Base-by-base conservation (phyloP, 306 rosid species). In the Cucumis cinereus region DNA sequence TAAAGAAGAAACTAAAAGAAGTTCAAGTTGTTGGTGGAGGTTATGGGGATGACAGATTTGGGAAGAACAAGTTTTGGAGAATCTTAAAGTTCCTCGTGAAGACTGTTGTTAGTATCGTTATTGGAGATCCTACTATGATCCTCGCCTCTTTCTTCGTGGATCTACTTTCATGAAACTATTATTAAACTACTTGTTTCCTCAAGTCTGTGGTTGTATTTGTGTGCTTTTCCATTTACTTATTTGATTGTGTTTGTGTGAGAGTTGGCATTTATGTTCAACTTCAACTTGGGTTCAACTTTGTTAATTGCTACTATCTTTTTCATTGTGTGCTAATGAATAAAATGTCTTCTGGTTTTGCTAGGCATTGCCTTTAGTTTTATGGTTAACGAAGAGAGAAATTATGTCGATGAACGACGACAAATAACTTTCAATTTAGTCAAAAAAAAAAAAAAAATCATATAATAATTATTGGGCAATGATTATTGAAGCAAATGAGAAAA, bases 121-220 rank as follows among this genome's bases (percentile, higher is more conserved):
- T 79, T 35, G 82, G 78, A 17, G 77, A 59, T n/a, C 78, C 82
- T 14, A 22, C 56, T 41, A 60, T 10, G 4, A 20, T 55, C 43
- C 16, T 76, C 5, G 38, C 79, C 10, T 49, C 45, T 8, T 15
- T 41, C 6, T 24, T 61, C 45, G 17, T 73, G 14, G 64, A 73
- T 1, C 24, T 73, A 13, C 23, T 73, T 73, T 0, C 40, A 28
- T 60, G 40, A 60, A 60, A 20, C 30, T 9, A 54, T 8, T 1
- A 45, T 56, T 22, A 20, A 30, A 30, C 35, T 30, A 3, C 35
- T 30, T 30, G 35, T 8, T n/a, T 54, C 6, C 13, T 54, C 23
- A 53, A 16, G 11, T 49, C 1, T 49, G 0, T 38, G 12, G 4
- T 49, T 19, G 58, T 53, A 4, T 53, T 6, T 17, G 23, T 17